phyloP scores from a whole-genome alignment of 805 yeast species.

The Grigorovia transvaalensis region DNA sequence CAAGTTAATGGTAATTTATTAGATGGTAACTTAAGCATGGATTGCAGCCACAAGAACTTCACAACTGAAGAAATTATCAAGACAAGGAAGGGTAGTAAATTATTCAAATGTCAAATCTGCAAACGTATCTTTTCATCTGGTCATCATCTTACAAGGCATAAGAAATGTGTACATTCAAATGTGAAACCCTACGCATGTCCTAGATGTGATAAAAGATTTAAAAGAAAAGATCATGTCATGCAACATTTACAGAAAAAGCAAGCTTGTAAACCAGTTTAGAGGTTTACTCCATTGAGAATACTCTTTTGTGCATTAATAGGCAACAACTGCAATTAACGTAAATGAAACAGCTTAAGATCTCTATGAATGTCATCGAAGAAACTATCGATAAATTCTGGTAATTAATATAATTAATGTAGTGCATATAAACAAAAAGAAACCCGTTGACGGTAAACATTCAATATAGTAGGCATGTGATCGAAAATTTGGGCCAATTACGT shows the following conservation, averaged over 20 bases:
- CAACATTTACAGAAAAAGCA: constrained; percentile 29
- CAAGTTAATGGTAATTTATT: background rate
- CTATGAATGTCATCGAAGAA: too few relatives aligned
- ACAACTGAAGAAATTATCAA: constrained; percentile 23
- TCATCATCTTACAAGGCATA: constrained; percentile 30
- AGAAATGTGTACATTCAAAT: constrained; percentile 29
- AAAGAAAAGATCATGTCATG: constrained; percentile 29
- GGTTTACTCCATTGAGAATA: too few relatives aligned
- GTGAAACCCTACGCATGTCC: constrained; percentile 30
- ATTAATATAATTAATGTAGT: too few relatives aligned
- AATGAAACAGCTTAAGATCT: too few relatives aligned
- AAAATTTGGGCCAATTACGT: too few relatives aligned
- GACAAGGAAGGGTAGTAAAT: constrained; percentile 26
- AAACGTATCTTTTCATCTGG: constrained; percentile 27
- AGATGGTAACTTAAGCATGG: background rate
- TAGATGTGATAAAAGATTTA: constrained; percentile 28
- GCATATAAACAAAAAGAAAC: too few relatives aligned
- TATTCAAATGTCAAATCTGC: constrained; percentile 26
- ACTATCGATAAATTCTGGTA: too few relatives aligned
- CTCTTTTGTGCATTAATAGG: too few relatives aligned
- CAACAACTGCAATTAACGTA: too few relatives aligned
- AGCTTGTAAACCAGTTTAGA: constrained; percentile 12
- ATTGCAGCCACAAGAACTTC: constrained; percentile 6
- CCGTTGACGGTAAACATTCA: too few relatives aligned
- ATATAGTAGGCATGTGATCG: too few relatives aligned